Conservation (phyloP, 768 basidiomycete species). For the Mycena galopus region DNA sequence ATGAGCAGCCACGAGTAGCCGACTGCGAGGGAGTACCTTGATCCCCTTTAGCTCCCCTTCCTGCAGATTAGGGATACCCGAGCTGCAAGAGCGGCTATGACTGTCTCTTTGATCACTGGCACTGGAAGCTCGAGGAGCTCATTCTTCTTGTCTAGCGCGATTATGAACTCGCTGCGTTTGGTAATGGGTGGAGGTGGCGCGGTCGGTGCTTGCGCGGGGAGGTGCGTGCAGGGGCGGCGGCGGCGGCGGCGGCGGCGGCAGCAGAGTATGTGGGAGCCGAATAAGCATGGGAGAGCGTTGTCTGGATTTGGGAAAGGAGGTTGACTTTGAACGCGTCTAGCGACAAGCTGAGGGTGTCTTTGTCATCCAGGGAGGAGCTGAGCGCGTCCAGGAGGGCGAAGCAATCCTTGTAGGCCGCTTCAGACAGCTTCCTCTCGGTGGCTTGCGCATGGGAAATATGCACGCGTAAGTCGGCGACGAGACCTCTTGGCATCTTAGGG, state of each 20-base stretch:
- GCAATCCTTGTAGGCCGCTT: not conserved
- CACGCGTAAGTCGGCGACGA: not conserved
- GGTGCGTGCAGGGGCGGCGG: not conserved
- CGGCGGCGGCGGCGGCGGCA: not conserved
- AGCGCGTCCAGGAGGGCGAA: not conserved
- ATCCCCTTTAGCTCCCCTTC: not conserved
- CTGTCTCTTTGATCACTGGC: not conserved
- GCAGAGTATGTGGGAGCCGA: not conserved
- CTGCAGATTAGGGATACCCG: not conserved
- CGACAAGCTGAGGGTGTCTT: not conserved
- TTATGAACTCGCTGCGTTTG: not conserved
- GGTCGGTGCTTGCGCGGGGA: not conserved
- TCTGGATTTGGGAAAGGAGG: not conserved
- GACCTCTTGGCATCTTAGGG: not conserved
- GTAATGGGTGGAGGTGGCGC: not conserved
- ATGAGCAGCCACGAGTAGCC: not conserved
- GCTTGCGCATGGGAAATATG: not conserved
- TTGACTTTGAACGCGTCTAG: not conserved
- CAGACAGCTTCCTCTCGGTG: not conserved
- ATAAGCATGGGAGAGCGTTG: not conserved
- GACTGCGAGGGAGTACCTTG: not conserved
- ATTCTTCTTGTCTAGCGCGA: not conserved
- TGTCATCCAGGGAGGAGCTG: not conserved
- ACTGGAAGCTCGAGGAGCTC: not conserved
- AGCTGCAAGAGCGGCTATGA: not conserved